Base-by-base conservation (phyloP, 2,329 filamentous ascomycete species). In the Aureobasidium sp. region DNA sequence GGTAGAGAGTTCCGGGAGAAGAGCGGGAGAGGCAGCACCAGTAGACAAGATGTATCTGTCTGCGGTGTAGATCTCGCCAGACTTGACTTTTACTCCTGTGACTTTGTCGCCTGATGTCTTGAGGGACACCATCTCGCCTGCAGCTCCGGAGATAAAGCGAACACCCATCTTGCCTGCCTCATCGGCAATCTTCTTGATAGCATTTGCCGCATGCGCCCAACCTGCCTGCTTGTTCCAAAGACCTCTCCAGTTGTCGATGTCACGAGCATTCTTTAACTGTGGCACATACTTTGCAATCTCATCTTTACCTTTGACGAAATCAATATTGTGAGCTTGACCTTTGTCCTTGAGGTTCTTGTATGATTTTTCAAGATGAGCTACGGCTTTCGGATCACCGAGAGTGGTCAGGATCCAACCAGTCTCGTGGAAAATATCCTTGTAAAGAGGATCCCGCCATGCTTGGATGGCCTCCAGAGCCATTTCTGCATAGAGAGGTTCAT, bases 171-270 rank as follows among this genome's bases (percentile, higher is more conserved):
- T 70, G 60, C 73, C 66, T 1, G 79, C 78, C 65, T 81, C 81
- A 2, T 68, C 67, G 29, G 75, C 76, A 5, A 78, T 75, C 41
- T 78, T 76, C 50, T 74, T 64, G 62, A 84, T 69, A 0, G 79
- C 79, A 37, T 79, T 79, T 16, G 75, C 72, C 3, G 82, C 81
- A 65, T 79, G 78, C 2, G 82, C 79, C 81, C 81, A 84, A 9
- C 81, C 82, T 3, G 79, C 73, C 27, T 68, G 65, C 30, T 70
- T 65, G 62, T 78, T 78, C 62, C 75, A 75, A 65, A 78, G 80
- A 14, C 81, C 81, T 65, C 77, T 77, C 81, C 81, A 82, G 8
- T 74, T 74, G 0, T 76, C 72, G 48, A 83, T 80, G 79, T 16
- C 68, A 70, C 27, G 73, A 71, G 63, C 82, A 82, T n/a, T 78